phyloP scores from a whole-genome alignment of 2,329 filamentous ascomycete genomes.

The Curvularia spicifera region DNA sequence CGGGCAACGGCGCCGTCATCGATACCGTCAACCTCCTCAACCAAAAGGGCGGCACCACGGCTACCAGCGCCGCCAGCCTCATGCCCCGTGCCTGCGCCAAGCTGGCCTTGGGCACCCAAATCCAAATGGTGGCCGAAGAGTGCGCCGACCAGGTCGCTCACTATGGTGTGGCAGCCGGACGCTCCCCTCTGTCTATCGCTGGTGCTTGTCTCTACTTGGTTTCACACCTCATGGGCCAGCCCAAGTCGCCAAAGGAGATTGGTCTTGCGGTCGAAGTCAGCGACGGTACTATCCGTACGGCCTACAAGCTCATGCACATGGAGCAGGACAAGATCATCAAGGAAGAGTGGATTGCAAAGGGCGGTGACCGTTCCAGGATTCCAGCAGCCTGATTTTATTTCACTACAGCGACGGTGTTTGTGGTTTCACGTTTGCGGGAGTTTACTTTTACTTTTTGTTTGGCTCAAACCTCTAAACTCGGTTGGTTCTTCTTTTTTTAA shows the following conservation, averaged over 20 bases:
- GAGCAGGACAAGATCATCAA: constrained; percentile 77
- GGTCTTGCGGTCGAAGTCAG: constrained; percentile 85
- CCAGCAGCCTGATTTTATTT: constrained; percentile 52
- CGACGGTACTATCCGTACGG: constrained; percentile 94
- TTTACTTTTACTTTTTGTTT: neutral
- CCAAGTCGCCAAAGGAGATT: constrained; percentile 84
- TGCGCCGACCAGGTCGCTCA: constrained; percentile 79
- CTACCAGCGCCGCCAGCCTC: constrained; percentile 81
- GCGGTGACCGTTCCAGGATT: constrained; percentile 74
- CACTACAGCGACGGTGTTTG: neutral
- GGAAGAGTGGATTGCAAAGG: constrained; percentile 74
- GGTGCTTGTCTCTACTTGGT: constrained; percentile 98
- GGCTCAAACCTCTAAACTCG: neutral
- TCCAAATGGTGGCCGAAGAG: constrained; percentile 79
- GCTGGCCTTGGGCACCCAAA: constrained; percentile 75
- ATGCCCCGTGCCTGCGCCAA: constrained; percentile 89
- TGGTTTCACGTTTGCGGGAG: neutral
- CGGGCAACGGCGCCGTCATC: constrained; percentile 52
- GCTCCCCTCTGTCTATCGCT: constrained; percentile 91
- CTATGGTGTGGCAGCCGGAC: constrained; percentile 83
- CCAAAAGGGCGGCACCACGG: constrained; percentile 64
- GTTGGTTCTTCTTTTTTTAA: too few species aligned
- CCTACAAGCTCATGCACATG: constrained; percentile 86
- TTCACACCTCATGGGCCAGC: constrained; percentile 80
- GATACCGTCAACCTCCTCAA: constrained; percentile 66